phyloP scores from a whole-genome alignment of 2,329 filamentous ascomycete genomes.

The Ramularia endophylla region DNA sequence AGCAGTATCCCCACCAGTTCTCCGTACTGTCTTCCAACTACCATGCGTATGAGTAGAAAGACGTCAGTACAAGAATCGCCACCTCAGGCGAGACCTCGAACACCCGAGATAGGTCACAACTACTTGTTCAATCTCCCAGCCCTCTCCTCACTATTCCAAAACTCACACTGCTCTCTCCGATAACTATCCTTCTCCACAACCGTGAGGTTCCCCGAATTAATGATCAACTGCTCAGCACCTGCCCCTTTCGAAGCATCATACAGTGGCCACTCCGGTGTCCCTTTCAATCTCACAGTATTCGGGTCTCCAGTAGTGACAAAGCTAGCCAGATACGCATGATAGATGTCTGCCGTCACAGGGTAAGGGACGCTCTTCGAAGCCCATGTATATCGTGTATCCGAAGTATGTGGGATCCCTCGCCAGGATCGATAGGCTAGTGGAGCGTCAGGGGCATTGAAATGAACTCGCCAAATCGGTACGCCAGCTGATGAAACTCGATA shows the following conservation, averaged over 20 bases:
- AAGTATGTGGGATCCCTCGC: conserved; percentile 12
- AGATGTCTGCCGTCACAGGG: conserved; percentile 17
- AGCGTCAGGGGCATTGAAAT: conserved; percentile 10
- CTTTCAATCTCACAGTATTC: conserved; percentile 24
- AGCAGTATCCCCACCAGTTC: no score
- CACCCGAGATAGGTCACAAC: no score
- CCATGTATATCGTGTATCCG: conserved; percentile 14
- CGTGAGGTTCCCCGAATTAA: conserved; percentile 10
- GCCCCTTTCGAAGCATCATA: conserved; percentile 20
- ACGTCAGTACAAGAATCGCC: no score
- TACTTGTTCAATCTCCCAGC: conserved; percentile 9
- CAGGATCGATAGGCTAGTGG: conserved; percentile 7
- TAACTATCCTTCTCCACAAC: conserved; percentile 11
- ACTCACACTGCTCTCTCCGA: conserved; percentile 10
- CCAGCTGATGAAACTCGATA: conserved; percentile 30
- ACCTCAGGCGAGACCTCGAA: no score
- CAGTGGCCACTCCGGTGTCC: conserved; percentile 27
- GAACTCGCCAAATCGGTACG: conserved; percentile 10
- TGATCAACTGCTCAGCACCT: conserved; percentile 9
- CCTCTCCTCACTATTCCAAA: conserved; percentile 11
- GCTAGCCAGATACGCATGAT: conserved; percentile 32
- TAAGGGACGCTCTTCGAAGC: conserved; percentile 7
- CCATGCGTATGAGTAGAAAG: no score
- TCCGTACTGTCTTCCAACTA: no score
- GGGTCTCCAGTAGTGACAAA: conserved; percentile 33